These are phyloP conservation scores for Thinopyrum elongatum DNA, from an alignment of 176 grass and related monocot species.

Conservation along the genomic window DNA sequence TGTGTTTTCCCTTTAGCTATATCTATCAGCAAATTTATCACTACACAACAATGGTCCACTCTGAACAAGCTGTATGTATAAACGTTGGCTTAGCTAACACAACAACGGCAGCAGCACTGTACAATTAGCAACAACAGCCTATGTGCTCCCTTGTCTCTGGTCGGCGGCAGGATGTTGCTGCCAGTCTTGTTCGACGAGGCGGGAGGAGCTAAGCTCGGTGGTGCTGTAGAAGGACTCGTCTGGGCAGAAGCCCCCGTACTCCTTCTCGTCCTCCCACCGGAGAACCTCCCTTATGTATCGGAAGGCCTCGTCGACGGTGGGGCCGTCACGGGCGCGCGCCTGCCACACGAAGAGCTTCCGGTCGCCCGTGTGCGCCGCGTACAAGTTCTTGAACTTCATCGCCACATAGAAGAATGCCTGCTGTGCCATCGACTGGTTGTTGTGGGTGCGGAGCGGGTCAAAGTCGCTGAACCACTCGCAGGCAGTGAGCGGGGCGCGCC, in stretches of 20 bases:
- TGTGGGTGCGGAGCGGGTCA: constrained; percentile 64
- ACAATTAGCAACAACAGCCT: background rate
- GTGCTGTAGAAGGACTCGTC: constrained; percentile 94
- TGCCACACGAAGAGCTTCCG: constrained; percentile 95
- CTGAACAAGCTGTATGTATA: constrained; percentile 19
- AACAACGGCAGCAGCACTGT: background rate
- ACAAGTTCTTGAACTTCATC: constrained; percentile 88
- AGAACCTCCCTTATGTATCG: constrained; percentile 80
- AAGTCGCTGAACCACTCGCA: constrained; percentile 94
- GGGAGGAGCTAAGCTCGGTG: constrained; percentile 84
- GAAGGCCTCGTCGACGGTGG: constrained; percentile 74
- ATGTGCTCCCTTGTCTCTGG: background rate
- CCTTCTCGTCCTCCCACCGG: constrained; percentile 87
- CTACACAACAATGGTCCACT: constrained; percentile 1
- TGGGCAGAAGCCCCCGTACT: constrained; percentile 37
- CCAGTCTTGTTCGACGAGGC: constrained; percentile 36
- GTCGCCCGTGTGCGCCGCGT: constrained; percentile 39
- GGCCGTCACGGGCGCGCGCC: constrained; percentile 60
- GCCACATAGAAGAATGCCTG: constrained; percentile 95
- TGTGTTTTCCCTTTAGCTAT: background rate
- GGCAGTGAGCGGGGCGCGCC: constrained; percentile 29
- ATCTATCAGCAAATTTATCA: background rate
- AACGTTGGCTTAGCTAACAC: background rate
- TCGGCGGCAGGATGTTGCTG: constrained; percentile 36
- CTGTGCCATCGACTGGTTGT: constrained; percentile 79